Evolutionary conservation across 164 flowering plant genomes (phyloP).

Genomic region (Annona squamosa): DNA sequence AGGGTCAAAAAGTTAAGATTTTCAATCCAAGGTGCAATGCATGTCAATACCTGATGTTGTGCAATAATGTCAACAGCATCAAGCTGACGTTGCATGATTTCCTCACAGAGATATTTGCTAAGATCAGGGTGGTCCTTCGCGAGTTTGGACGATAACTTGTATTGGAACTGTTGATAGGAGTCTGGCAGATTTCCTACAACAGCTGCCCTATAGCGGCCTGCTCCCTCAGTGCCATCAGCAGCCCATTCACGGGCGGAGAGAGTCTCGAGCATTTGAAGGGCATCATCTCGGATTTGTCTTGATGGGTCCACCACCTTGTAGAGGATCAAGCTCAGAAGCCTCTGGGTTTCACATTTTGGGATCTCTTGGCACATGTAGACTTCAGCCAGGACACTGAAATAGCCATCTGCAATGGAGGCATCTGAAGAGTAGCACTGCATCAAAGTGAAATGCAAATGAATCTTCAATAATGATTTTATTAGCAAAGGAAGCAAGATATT

Average conservation of each 20-base stretch:
- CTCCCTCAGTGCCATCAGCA: slow-evolving; percentile 75
- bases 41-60: slow-evolving; percentile 96
- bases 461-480: background rate
- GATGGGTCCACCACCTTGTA: slow-evolving; percentile 97
- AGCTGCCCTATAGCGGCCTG: slow-evolving; percentile 89
- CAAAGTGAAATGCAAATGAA: background rate
- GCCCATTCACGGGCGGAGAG: slow-evolving; percentile 97
- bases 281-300: slow-evolving; percentile 96
- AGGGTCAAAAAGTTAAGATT: slow-evolving; percentile 92
- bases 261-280: slow-evolving; percentile 98
- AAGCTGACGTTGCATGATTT: slow-evolving; percentile 97
- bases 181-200: slow-evolving; percentile 99
- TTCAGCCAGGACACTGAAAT: slow-evolving; percentile 97
- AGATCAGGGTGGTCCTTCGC: slow-evolving; percentile 98
- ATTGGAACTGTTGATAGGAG: slow-evolving; percentile 97
- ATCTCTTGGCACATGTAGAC: slow-evolving; percentile 99
- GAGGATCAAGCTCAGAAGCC: slow-evolving; percentile 88
- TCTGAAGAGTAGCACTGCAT: slow-evolving; percentile 92
- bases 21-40: slow-evolving; percentile 99
- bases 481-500: background rate
- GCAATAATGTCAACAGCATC: slow-evolving; percentile 99
- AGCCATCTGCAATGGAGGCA: slow-evolving; percentile 95
- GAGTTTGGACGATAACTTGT: slow-evolving; percentile 92
- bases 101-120: slow-evolving; percentile 95
- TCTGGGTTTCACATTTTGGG: slow-evolving; percentile 94